Base-by-base conservation (phyloP, 2,329 filamentous ascomycete species). In the Colletotrichum sp. region DNA sequence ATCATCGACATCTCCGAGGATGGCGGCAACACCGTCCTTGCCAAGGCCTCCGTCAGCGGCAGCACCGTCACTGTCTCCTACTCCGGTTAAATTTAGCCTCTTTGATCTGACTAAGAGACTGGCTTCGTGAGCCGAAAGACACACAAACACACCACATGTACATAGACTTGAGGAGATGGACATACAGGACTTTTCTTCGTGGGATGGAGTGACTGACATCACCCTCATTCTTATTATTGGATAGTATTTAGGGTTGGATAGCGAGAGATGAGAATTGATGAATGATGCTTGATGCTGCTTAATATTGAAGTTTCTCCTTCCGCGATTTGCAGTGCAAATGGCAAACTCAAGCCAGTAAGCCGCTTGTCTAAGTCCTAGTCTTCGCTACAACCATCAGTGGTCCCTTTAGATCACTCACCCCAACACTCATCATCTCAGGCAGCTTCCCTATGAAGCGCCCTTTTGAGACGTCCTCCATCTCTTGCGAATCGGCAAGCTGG, bases 1-100 rank as follows among this genome's bases (percentile, higher is more conserved):
- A 75, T 80, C 26, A 75, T 80, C 15, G 78, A 80, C 59, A 80
- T 80, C 57, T 76, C 70, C 13, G 57, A 28, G 21, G 16, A 72
- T 21, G 66, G 63, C 34, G 55, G 67, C 52, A 28, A 16, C 15
- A 49, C 67, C n/a, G 34, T 76, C 59, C 70, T 79, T 21, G 77
- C 78, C 18, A 21, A 62, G 32, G 64, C 68, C 52, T 49, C 39
- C 8, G 71, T 78, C 28, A 75, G 60, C 32, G 78, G 78, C 67
- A 65, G 64, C 62, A 57, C 73, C 9, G 73, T 76, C 18, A 73
- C 70, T 26, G 73, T 76, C 57, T 59, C 64, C 15, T 73, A 76
- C 28, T 59, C 73, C 21, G 73, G 73, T 21, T 76, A 69, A 44
- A 30, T 30, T 12, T 68, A n/a, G 24, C 26, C 6, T 7, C 18